Conservation (phyloP, 192 early-diverging fungal genomes). For the Ambispora gerdemannii region DNA sequence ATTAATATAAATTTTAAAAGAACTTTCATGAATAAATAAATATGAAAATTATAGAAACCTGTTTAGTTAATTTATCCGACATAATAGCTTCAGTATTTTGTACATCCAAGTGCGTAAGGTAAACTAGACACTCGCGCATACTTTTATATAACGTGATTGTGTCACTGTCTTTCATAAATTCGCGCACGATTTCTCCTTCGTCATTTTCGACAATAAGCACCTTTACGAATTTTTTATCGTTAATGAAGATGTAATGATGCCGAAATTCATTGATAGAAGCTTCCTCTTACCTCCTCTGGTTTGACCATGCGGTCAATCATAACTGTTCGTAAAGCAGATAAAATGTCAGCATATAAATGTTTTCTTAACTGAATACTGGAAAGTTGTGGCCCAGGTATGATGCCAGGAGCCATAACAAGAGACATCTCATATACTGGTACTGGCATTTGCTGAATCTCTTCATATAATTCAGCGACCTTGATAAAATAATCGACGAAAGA, state of each 20-base stretch:
- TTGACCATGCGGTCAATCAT: conserved; percentile 99
- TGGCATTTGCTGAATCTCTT: conserved; percentile 69
- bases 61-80: conserved; percentile 85
- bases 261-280: too few relatives aligned
- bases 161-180: conserved; percentile 95
- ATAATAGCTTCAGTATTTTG: conserved; percentile 95
- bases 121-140: conserved; percentile 95
- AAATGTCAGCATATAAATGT: conserved; percentile 77
- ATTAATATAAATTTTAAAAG: background rate
- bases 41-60: conserved; percentile 51
- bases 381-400: conserved; percentile 36
- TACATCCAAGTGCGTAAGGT: conserved; percentile 94
- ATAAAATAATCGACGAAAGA: background rate
- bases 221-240: conserved; percentile 38
- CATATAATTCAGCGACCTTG: conserved; percentile 79
- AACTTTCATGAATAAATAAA: conserved; percentile 20
- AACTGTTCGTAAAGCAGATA: conserved; percentile 83
- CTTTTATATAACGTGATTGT: conserved; percentile 98
- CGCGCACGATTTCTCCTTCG: conserved; percentile 98
- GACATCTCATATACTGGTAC: conserved; percentile 41
- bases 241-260: too few relatives aligned
- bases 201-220: conserved; percentile 98
- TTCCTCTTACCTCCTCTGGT: conserved; percentile 84
- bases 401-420: conserved; percentile 49
- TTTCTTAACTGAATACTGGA: conserved; percentile 59